A percentile compares a stretch with the other conserved stretches of the same genome.
Conservation (phyloP, 371 early-diverging fungal genomes). For the Lichtheimia ramosa region DNA sequence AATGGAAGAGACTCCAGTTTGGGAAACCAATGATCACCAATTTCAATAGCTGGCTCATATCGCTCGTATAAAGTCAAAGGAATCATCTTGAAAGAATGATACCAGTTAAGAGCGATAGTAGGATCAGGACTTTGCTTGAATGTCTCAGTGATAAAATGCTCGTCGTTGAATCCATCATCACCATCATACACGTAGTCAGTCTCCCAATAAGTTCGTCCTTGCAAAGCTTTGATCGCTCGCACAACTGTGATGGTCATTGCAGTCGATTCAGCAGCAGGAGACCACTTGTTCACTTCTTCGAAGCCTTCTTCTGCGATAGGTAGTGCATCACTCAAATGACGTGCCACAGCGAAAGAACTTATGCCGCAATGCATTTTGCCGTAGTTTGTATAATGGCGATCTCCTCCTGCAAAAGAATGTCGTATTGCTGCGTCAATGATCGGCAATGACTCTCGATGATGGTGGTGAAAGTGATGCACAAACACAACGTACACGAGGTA, state of each 20-base stretch:
- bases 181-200: conserved; percentile 34
- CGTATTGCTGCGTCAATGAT: conserved; percentile 12
- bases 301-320: conserved; percentile 32
- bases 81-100: conserved; percentile 36
- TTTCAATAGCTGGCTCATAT: conserved; percentile 32
- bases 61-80: conserved; percentile 42
- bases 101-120: conserved; percentile 33
- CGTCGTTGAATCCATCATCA: conserved; percentile 45
- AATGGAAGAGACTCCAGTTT: conserved; percentile 31
- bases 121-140: conserved; percentile 29
- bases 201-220: conserved; percentile 31
- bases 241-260: conserved; percentile 36
- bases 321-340: conserved; percentile 20
- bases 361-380: conserved; percentile 26
- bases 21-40: conserved; percentile 24
- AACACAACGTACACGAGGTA: conserved; percentile 26
- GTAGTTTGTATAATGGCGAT: conserved; percentile 39
- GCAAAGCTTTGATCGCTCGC: conserved; percentile 37
- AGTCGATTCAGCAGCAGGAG: conserved; percentile 31
- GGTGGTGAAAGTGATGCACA: conserved; percentile 31
- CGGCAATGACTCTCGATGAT: conserved; percentile 21
- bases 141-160: conserved; percentile 35
- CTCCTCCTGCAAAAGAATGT: conserved; percentile 25
- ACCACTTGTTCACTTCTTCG: conserved; percentile 40
- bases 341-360: conserved; percentile 18